Conservation (phyloP, 345 rosid species). For the Eucalyptus virginea region DNA sequence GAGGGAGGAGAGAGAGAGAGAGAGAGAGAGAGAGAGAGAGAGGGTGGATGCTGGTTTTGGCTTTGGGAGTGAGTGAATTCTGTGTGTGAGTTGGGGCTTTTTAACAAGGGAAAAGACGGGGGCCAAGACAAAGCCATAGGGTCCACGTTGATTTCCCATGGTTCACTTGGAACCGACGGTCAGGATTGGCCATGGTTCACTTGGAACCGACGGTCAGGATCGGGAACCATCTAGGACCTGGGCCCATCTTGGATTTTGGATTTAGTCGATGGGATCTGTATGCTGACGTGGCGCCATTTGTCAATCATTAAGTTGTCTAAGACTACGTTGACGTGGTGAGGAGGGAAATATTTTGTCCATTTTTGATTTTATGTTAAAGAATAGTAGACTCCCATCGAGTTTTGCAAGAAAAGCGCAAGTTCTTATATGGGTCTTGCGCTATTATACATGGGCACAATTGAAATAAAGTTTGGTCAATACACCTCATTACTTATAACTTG, state of each 20-base stretch:
- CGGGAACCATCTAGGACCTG: background rate
- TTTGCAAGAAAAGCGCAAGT: rapidly evolving
- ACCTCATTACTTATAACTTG: background rate
- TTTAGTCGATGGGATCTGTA: background rate
- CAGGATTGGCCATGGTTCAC: background rate
- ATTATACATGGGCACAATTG: rapidly evolving
- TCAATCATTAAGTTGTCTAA: background rate
- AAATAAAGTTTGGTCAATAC: background rate
- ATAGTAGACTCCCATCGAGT: rapidly evolving
- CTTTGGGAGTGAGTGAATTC: background rate
- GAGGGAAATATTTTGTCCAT: background rate
- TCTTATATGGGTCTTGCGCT: background rate
- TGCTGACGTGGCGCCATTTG: background rate
- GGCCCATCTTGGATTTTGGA: background rate
- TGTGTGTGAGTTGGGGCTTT: background rate
- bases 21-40: background rate
- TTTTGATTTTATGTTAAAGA: background rate
- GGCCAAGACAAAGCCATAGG: background rate
- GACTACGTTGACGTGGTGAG: background rate
- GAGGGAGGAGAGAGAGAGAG: no score
- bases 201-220: background rate
- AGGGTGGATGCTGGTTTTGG: background rate
- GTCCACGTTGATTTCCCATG: background rate
- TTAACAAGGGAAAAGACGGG: background rate
- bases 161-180: background rate